A percentile compares a stretch with the other conserved stretches of the same genome.
Evolutionary conservation across 345 rosid species (phyloP).

Genomic region (Salix arbutifolia): DNA sequence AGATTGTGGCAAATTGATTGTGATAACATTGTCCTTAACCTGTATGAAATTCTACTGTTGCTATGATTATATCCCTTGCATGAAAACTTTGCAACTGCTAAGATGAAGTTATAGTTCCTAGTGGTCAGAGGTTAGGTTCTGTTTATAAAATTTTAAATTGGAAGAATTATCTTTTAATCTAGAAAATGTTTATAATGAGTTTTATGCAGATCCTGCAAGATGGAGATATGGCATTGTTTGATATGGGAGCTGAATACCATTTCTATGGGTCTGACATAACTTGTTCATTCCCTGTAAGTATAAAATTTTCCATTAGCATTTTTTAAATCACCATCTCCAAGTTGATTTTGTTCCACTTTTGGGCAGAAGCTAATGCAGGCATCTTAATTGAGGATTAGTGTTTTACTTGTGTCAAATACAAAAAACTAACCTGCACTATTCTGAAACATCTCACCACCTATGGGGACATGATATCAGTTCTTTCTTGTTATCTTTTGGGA

Average conservation of each 20-base stretch:
- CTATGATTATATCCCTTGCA: neutral
- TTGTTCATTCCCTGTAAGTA: conserved; percentile 88
- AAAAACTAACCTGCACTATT: neutral
- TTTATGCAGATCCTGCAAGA: conserved; percentile 65
- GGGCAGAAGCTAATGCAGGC: neutral
- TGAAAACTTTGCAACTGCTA: neutral
- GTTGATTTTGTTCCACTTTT: neutral
- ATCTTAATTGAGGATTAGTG: neutral
- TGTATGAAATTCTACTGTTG: neutral
- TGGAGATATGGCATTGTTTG: conserved; percentile 92
- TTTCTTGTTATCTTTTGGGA: too few species aligned
- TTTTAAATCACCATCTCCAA: neutral
- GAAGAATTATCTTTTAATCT: neutral
- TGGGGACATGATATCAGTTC: too few species aligned
- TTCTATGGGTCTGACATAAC: conserved; percentile 96
- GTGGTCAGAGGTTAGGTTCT: too few species aligned
- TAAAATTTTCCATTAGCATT: neutral
- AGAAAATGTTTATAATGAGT: neutral
- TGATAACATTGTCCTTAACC: neutral
- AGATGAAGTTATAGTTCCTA: neutral
- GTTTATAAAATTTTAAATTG: conserved; percentile 1
- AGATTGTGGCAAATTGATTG: neutral
- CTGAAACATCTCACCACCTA: neutral
- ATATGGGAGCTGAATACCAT: conserved; percentile 92
- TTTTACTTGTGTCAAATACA: neutral